Percentiles rank a stretch among this genome's conserved stretches.
phyloP scores from a whole-genome alignment of 164 flowering plant genomes.

The Vitis amurensis region DNA sequence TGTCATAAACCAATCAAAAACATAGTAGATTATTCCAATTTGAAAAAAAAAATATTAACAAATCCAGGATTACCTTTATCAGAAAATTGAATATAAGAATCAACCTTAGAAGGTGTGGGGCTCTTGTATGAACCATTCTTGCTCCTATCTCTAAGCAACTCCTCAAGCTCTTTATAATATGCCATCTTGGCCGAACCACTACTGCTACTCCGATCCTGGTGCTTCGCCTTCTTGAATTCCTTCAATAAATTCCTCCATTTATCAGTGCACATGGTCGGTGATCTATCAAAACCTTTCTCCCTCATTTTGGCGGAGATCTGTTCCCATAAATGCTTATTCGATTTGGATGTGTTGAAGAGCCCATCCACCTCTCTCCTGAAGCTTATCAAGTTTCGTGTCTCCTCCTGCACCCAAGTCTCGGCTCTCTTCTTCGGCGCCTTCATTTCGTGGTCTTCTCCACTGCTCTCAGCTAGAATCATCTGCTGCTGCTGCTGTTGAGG shows the following conservation, averaged over 20 bases:
- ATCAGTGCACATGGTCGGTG: slow-evolving; percentile 93
- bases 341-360: slow-evolving; percentile 81
- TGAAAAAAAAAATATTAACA: no score
- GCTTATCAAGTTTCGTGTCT: slow-evolving; percentile 61
- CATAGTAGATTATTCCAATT: no score
- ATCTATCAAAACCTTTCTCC: slow-evolving; percentile 80
- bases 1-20: no score
- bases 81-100: slow-evolving; percentile 72
- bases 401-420: slow-evolving; percentile 94
- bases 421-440: slow-evolving; percentile 86
- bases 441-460: slow-evolving; percentile 64
- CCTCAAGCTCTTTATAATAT: slow-evolving; percentile 85
- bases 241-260: slow-evolving; percentile 94
- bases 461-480: slow-evolving; percentile 56
- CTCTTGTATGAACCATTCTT: slow-evolving; percentile 52
- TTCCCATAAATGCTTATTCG: slow-evolving; percentile 92
- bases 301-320: slow-evolving; percentile 87
- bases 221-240: slow-evolving; percentile 87
- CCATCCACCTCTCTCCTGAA: slow-evolving; percentile 72
- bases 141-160: slow-evolving; percentile 65
- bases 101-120: slow-evolving; percentile 56
- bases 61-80: slow-evolving; percentile 57
- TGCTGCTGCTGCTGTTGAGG: slow-evolving; percentile 26
- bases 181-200: slow-evolving; percentile 71
- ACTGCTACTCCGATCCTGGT: slow-evolving; percentile 52